Percentiles rank a stretch among this genome's conserved stretches.
Conservation (phyloP, 331 rosid species). For the Acacia pycnantha region DNA sequence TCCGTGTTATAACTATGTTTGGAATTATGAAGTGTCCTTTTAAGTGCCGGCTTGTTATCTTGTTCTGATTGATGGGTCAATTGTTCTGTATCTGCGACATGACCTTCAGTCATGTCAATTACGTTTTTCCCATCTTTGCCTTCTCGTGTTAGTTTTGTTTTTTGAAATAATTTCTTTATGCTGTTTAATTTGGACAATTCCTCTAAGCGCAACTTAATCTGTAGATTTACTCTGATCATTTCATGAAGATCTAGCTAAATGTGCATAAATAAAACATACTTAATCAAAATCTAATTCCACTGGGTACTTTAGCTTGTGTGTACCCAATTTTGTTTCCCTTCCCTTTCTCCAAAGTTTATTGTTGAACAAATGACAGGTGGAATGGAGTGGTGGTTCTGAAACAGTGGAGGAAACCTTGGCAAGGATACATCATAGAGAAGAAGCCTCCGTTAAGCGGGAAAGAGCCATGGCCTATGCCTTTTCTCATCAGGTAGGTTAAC, state of each 20-base stretch:
- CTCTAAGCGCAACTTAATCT: not conserved
- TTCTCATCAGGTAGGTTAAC: constrained; percentile 85
- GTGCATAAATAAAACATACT: not conserved
- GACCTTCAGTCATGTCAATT: not conserved
- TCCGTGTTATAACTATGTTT: not conserved
- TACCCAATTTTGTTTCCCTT: constrained; percentile 6
- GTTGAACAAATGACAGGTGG: constrained; percentile 53
- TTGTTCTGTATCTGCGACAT: not conserved
- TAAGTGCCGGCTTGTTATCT: not conserved
- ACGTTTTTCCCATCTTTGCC: too few species aligned
- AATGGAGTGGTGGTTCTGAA: constrained; percentile 82
- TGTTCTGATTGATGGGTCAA: not conserved
- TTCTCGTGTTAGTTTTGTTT: not conserved
- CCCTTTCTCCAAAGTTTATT: constrained; percentile 23
- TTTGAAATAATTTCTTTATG: not conserved
- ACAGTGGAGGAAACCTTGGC: constrained; percentile 77
- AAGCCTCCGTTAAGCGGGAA: constrained; percentile 92
- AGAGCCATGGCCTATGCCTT: constrained; percentile 95
- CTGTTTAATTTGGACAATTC: not conserved
- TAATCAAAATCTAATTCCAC: not conserved
- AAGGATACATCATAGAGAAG: constrained; percentile 87
- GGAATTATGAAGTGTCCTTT: not conserved
- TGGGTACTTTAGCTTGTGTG: not conserved
- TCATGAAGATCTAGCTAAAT: not conserved
- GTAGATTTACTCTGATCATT: not conserved